Conservation (phyloP, 164 flowering plant genomes). For the Berberis vulgaris region DNA sequence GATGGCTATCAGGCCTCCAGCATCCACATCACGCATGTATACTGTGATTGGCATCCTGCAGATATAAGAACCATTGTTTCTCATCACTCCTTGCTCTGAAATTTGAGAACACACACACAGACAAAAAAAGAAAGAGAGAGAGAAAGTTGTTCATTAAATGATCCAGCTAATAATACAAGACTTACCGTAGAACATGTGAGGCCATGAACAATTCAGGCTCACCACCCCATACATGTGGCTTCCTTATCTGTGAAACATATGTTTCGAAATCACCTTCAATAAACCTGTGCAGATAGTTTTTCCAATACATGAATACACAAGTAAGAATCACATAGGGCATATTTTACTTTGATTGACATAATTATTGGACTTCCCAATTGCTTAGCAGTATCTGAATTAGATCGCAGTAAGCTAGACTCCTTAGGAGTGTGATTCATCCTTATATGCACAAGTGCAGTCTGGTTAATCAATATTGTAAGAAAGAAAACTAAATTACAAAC, state of each 20-base stretch:
- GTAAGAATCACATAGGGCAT: too few species aligned
- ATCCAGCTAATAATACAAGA: background rate
- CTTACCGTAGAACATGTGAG: conserved; percentile 88
- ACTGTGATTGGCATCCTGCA: conserved; percentile 92
- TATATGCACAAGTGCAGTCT: too few species aligned
- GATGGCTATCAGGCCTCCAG: conserved; percentile 74
- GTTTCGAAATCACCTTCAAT: conserved; percentile 91
- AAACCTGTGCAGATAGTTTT: conserved; percentile 42
- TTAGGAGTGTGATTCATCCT: too few species aligned
- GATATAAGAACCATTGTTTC: background rate
- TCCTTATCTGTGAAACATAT: conserved; percentile 72
- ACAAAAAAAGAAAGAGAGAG: too few species aligned
- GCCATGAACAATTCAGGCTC: conserved; percentile 96
- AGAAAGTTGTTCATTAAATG: background rate
- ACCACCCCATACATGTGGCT: conserved; percentile 98
- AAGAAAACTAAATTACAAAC: conserved; percentile 3
- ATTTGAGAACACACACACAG: background rate
- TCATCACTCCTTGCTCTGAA: background rate
- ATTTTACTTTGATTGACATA: too few species aligned
- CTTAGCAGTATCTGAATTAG: background rate
- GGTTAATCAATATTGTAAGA: too few species aligned
- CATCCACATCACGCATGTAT: conserved; percentile 65
- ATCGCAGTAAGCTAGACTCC: background rate
- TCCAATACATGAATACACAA: background rate
- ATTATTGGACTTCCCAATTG: background rate